These are phyloP conservation scores for Amanita brunnescens DNA, from an alignment of 768 basidiomycete species.

Conservation along the genomic window DNA sequence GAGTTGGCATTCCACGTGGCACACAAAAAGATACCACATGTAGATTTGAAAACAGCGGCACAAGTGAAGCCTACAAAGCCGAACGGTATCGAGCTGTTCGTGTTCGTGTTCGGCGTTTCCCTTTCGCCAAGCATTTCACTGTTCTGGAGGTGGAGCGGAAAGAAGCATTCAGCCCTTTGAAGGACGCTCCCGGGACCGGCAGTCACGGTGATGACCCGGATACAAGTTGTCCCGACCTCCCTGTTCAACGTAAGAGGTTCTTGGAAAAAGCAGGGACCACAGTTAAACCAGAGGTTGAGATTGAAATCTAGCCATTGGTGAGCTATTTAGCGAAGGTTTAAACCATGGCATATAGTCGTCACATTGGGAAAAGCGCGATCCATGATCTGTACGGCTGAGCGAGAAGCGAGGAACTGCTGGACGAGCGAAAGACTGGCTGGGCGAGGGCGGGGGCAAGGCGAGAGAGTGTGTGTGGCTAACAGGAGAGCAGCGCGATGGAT, in stretches of 20 bases:
- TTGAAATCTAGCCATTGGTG: slow-evolving; percentile 85
- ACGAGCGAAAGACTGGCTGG: too few species aligned
- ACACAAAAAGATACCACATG: slow-evolving; percentile 89
- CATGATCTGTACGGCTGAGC: too few species aligned
- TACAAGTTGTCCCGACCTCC: slow-evolving; percentile 83
- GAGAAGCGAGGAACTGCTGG: too few species aligned
- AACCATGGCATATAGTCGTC: too few species aligned
- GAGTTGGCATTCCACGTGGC: slow-evolving; percentile 97
- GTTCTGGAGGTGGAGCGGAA: slow-evolving; percentile 82
- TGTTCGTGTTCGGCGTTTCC: slow-evolving; percentile 99
- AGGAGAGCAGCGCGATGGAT: too few species aligned
- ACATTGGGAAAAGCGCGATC: too few species aligned
- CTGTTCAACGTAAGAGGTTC: slow-evolving; percentile 83
- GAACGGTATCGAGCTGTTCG: slow-evolving; percentile 99
- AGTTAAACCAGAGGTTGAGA: slow-evolving; percentile 66
- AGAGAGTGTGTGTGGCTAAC: too few species aligned
- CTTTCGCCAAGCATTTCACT: slow-evolving; percentile 72
- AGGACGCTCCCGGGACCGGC: slow-evolving; percentile 92
- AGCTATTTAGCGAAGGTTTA: slow-evolving; percentile 92
- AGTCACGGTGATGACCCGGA: slow-evolving; percentile 86
- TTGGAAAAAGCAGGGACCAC: slow-evolving; percentile 70
- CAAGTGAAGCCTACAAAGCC: slow-evolving; percentile 73
- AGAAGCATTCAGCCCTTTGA: slow-evolving; percentile 94
- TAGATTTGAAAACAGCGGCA: slow-evolving; percentile 63
- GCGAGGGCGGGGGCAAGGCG: too few species aligned